Base-by-base conservation (phyloP, 768 basidiomycete genomes). In the Termitomyces sp. region DNA sequence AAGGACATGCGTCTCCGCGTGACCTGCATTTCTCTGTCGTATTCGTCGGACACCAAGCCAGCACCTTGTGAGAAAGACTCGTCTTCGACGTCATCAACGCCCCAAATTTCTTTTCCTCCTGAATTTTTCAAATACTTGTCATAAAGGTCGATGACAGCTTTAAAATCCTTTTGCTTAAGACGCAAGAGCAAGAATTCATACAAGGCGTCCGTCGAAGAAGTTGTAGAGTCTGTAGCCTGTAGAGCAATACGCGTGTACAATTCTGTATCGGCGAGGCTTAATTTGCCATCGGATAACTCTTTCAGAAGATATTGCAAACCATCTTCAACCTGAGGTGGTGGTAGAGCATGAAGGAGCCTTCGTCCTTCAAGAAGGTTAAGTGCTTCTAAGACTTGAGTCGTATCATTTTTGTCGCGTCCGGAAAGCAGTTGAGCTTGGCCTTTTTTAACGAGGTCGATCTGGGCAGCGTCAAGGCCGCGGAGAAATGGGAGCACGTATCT, bases 241-340 rank as follows among this genome's bases (percentile, higher is more conserved):
- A 87, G 50, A 6, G 83, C 80, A 48, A 88, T 76, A 53, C 77
- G 71, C 59, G 78, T 73, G 5, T 79, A 66, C 3, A 66, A 60
- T 21, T 63, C 63, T 58, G 62, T 66, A 21, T 73, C 62, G 21
- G 57, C 53, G 11, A 68, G 62, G 38, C 70, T 63, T 67, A 73
- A 69, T 42, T 49, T 48, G 9, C 57, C 52, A 40, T 60, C 54
- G 43, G 44, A 40, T 62, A 67, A 69, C 66, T 61, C 72, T 54
- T 51, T 5, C 1, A 62, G 62, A 48, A 81, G 62, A 38, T 74
- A 57, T 41, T 64, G 64, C 5, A 80, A 78, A 59, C 78, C 58
- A 60, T 63, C 61, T 63, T 70, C 64, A 26, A 82, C 55, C 37
- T 80, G 75, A 5, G 73, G 60, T 19, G 60, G 63, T n/a, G 75